Evolutionary conservation across 306 rosid species (phyloP), one percentile per base, ranked within the genome.

Genomic region (Rosa rugosa): DNA sequence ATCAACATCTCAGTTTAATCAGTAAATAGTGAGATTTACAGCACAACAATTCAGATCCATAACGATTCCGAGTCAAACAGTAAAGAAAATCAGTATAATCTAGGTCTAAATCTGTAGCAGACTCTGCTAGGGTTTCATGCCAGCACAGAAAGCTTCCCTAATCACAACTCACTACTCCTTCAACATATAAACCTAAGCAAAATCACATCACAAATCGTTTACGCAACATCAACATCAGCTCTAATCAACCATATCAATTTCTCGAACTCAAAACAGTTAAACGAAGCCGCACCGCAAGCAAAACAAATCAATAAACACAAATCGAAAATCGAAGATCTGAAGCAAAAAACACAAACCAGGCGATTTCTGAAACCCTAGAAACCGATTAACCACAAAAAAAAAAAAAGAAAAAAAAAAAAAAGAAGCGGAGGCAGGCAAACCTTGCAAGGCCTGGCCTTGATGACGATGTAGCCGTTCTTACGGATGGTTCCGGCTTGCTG

Each of bases 401-500:
- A 25, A 46, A 18, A 22, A 2, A 8, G n/a, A 27, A 45, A 22
- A 5, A 40, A 46, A 25, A 46, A 18, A 22, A 2, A 8, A 5
- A 22, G 17, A 10, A 12, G 25, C 20, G 40, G 27, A 70, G 36
- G 3, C 36, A 31, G 11, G 20, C 49, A 31, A 6, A 85, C 96
- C 96, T 91, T 89, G 93, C 93, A 89, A 40, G 96, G 89, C 74
- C 96, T 81, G 85, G 51, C 65, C 79, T 91, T 89, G 76, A 91
- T 89, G 79, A 91, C 91, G 83, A 91, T 84, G 79, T 89, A 81
- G 36, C 93, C 93, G 77, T 83, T 91, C 84, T 87, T 89, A 62
- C 96, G 93, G 73, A 91, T 91, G 83, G 93, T 67, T 34, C 96
- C 90, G 70, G 91, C 93, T 54, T 89, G 91, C 74, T 87, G 89